Percentiles rank a stretch among this genome's conserved stretches.
phyloP scores from a whole-genome alignment of 179 eudicot genomes.

The Sideroxylon spinosum region DNA sequence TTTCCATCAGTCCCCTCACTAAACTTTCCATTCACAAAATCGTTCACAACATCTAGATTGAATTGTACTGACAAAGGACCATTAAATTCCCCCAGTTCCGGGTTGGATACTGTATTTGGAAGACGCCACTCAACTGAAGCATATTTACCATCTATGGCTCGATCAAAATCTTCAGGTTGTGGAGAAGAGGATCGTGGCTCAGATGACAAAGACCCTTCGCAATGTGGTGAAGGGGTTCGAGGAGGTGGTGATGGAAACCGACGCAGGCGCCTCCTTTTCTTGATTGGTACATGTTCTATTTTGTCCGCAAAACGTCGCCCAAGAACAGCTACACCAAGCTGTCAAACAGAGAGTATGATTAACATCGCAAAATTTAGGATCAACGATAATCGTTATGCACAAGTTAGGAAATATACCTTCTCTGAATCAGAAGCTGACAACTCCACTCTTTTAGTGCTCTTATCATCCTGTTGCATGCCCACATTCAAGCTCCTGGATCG shows the following conservation, averaged over 20 bases:
- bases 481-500: slow-evolving; percentile 18
- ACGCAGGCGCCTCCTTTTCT: slow-evolving; percentile 45
- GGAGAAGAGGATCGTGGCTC: slow-evolving; percentile 25
- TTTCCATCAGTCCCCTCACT: slow-evolving; percentile 13
- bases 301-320: slow-evolving; percentile 39
- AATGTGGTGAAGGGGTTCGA: slow-evolving; percentile 1
- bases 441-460: slow-evolving; percentile 22
- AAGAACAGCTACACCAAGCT: slow-evolving; percentile 44
- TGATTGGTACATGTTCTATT: slow-evolving; percentile 48
- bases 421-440: slow-evolving; percentile 46
- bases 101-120: slow-evolving; percentile 18
- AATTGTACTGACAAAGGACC: slow-evolving; percentile 20
- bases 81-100: slow-evolving; percentile 11
- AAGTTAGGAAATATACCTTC: slow-evolving; percentile 30
- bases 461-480: slow-evolving; percentile 23
- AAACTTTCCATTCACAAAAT: slow-evolving; percentile 10
- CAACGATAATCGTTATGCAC: not conserved
- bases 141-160: slow-evolving; percentile 16
- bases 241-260: slow-evolving; percentile 38
- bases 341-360: slow-evolving; percentile 17
- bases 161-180: slow-evolving; percentile 26
- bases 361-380: slow-evolving; percentile 6
- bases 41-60: slow-evolving; percentile 14
- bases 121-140: slow-evolving; percentile 24
- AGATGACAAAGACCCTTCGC: slow-evolving; percentile 21